Evolutionary conservation across 176 grass and related monocot genomes (phyloP), one percentile per base, ranked within the genome.

Genomic region (Bothriochloa decipiens): DNA sequence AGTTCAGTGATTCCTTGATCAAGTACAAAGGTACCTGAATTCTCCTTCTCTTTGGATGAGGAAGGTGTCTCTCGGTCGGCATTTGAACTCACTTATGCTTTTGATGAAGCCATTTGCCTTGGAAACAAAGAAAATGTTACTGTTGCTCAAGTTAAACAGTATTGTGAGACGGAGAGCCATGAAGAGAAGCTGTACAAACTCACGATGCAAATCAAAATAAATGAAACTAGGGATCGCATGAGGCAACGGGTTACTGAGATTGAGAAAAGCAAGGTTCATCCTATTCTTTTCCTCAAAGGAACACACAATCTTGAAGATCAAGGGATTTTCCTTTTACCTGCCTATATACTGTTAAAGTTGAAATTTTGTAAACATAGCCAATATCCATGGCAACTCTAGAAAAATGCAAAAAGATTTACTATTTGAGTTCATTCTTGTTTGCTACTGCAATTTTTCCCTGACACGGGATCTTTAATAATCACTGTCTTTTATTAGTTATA

Each of bases 51-150:
- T 74, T 86, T 94, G 70, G 95, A 97, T 62, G 95, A 97, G 79
- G 95, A 91, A 43, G 88, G 86, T 52, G 72, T 92, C 25, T 82
- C 78, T 39, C 88, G 52, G 61, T 86, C 87, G 68, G 95, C 88
- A 69, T 92, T 92, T 53, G 88, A 97, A 72, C 84, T 97, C 53
- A 65, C 87, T 33, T 88, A 83, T 88, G 92, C 95, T 78, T 94
- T 97, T 75, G 88, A 91, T 67, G 95, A 97, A 85, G 89, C 92
- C 69, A 92, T 92, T 81, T 97, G 88, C 81, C 86, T 97, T 81
- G 95, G 95, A 68, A 90, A 94, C 74, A 97, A 92, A 86, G 95
- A 97, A 86, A 94, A 97, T 83, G 75, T 97, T 57, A 94, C 92
- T 71, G 81, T 94, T 79, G 74, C 81, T 66, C 92, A 94, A 84